Evolutionary conservation across 1,284 basidiomycete species (phyloP), one percentile per base, ranked within the genome.

Genomic region (Cryptococcus sp.): DNA sequence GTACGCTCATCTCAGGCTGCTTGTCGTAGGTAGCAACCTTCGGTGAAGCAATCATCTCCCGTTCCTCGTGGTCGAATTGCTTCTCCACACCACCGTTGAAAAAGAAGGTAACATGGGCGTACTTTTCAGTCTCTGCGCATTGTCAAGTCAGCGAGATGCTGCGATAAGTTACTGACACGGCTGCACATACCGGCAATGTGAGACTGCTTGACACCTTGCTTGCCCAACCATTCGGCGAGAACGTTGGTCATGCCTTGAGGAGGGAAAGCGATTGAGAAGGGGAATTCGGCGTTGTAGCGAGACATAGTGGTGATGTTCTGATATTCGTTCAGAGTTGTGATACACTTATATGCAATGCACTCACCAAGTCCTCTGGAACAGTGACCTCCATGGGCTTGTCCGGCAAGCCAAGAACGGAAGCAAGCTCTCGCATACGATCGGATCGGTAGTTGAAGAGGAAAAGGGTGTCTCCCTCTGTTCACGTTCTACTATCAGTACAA

Each of bases 361-460:
- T 49, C 70, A 90, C 89, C 19, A 94, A 82, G 69, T 89, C 83
- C 67, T 87, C 86, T n/a, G 92, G 91, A n/a, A 93, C 79, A 23
- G 84, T 81, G 23, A 89, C 83, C 53, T 91, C 88, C 77, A 91
- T 85, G 0, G 91, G 90, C 78, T 89, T 91, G 68, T 91, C 87
- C 1, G 85, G 85, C 13, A 88, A 78, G 20, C 90, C 92, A 51
- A 94, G 84, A 3, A 94, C 85, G n/a, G 84, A 80, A 16, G 80
- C 83, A 62, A 94, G 87, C 79, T 95, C 92, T 48, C 92, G 86
- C 88, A 95, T 91, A 59, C 92, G 87, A 78, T 95, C 92, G 2
- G 91, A 93, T 61, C 92, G 88, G 78, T 94, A 94, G 82, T 95
- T 95, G 86, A 93, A 95, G 80, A 89, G 87, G 84, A 93, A 94